These are phyloP conservation scores for Hirsutella minnesotensis DNA, from an alignment of 2,329 filamentous ascomycete species.

Conservation along the genomic window DNA sequence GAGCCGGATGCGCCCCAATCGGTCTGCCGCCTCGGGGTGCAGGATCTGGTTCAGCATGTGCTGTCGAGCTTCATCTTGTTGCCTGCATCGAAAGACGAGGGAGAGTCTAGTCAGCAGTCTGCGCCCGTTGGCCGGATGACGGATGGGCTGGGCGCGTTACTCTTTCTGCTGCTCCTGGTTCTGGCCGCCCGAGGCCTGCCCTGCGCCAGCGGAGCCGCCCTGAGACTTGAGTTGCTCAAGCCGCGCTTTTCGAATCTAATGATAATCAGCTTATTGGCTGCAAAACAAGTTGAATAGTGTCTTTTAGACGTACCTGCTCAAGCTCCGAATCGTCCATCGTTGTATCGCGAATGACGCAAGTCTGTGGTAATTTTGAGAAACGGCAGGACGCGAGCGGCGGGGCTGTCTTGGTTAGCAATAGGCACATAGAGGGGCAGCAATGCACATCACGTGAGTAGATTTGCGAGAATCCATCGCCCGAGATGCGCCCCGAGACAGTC, in stretches of 20 bases:
- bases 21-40: constrained; percentile 83
- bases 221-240: constrained; percentile 84
- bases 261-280: neutral
- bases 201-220: constrained; percentile 35
- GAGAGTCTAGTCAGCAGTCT: neutral
- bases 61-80: constrained; percentile 57
- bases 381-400: neutral
- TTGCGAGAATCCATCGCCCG: no score
- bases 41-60: constrained; percentile 86
- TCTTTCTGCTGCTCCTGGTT: constrained; percentile 50
- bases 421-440: constrained; percentile 8
- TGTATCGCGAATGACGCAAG: neutral
- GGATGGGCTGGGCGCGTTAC: constrained; percentile 11
- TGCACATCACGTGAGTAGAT: constrained; percentile 9
- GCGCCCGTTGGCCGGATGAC: neutral
- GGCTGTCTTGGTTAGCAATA: neutral
- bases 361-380: neutral
- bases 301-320: constrained; percentile 27
- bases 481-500: no score
- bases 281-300: no score
- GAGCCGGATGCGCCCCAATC: constrained; percentile 84
- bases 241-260: constrained; percentile 78
- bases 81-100: constrained; percentile 16
- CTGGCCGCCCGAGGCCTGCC: constrained; percentile 23
- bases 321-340: constrained; percentile 33